phyloP scores from a whole-genome alignment of 768 basidiomycete genomes.

The Tephrocybe sp. region DNA sequence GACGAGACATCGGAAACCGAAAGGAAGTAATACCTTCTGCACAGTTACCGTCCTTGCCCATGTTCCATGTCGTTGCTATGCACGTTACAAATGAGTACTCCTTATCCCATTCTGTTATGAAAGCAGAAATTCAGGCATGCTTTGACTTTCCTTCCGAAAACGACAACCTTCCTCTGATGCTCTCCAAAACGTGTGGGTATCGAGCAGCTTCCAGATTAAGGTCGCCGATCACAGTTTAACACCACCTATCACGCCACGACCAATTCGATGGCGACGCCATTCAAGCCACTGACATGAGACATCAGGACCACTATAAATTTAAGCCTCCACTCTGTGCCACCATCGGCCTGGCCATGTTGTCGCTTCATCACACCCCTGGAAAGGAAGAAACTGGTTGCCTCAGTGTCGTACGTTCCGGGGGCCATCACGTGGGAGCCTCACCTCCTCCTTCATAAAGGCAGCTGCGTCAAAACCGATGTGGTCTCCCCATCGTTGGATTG shows the following conservation, averaged over 20 bases:
- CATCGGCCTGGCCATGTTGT: slow-evolving; percentile 10
- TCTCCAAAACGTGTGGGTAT: slow-evolving; percentile 4
- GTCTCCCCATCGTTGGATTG: slow-evolving; percentile 3
- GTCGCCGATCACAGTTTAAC: slow-evolving; percentile 12
- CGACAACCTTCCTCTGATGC: not conserved
- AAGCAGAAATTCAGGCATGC: too few relatives aligned
- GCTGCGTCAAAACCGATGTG: slow-evolving; percentile 9
- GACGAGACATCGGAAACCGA: not conserved
- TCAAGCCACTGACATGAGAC: slow-evolving; percentile 7
- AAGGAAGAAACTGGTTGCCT: slow-evolving; percentile 7
- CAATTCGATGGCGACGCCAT: not conserved
- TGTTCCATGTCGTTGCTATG: too few relatives aligned
- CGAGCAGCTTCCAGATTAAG: slow-evolving; percentile 11
- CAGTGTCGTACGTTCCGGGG: slow-evolving; percentile 5
- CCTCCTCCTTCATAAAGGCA: slow-evolving; percentile 13
- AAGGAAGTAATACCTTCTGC: not conserved
- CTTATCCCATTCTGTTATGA: too few relatives aligned
- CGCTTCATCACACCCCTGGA: slow-evolving; percentile 14
- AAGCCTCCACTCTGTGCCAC: slow-evolving; percentile 8
- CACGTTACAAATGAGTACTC: not conserved
- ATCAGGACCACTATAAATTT: slow-evolving; percentile 3
- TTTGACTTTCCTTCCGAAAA: not conserved
- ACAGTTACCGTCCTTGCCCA: not conserved
- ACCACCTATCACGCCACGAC: slow-evolving; percentile 15
- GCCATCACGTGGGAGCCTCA: slow-evolving; percentile 18